A percentile compares a stretch with the other conserved stretches of the same genome.
phyloP scores from a whole-genome alignment of 306 rosid species.

The Cajanus cajan region DNA sequence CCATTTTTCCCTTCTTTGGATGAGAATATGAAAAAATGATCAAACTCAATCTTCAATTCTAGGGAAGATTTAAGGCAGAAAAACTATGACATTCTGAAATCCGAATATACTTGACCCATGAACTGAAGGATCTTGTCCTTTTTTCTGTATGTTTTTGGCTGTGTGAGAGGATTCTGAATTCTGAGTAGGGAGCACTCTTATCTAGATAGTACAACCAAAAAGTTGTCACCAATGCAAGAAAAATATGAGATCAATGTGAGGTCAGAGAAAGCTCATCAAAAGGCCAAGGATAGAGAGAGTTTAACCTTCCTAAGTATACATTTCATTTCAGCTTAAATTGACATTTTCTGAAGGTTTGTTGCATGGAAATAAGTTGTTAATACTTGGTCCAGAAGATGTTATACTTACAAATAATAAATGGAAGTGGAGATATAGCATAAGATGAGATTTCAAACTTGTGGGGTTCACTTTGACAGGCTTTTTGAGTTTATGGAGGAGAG shows the following conservation, averaged over 20 bases:
- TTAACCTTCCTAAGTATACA: conserved; percentile 8
- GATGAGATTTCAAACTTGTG: conserved; percentile 60
- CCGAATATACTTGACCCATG: neutral
- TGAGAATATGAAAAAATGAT: neutral
- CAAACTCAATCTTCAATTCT: conserved; percentile 24
- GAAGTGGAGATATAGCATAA: conserved; percentile 26
- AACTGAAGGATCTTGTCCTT: conserved; percentile 8
- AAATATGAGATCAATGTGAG: conserved; percentile 26
- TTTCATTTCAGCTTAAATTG: conserved; percentile 24
- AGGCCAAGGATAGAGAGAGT: neutral
- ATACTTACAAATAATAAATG: conserved; percentile 6
- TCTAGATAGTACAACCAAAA: conserved; percentile 18
- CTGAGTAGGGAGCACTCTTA: conserved; percentile 17
- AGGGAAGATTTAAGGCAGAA: conserved; percentile 8
- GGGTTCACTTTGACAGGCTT: conserved; percentile 61
- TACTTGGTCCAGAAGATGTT: neutral
- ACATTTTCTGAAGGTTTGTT: neutral
- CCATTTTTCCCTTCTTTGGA: conserved; percentile 38
- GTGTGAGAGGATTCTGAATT: conserved; percentile 30
- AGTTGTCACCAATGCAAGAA: conserved; percentile 16
- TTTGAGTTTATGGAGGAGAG: conserved; percentile 44
- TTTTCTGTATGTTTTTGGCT: neutral
- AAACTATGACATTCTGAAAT: neutral
- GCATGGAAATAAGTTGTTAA: conserved; percentile 44
- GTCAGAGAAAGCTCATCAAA: conserved; percentile 13